These are phyloP conservation scores for Ophiocordyceps sinensis DNA, from an alignment of 2,329 filamentous ascomycete genomes.

Conservation along the genomic window DNA sequence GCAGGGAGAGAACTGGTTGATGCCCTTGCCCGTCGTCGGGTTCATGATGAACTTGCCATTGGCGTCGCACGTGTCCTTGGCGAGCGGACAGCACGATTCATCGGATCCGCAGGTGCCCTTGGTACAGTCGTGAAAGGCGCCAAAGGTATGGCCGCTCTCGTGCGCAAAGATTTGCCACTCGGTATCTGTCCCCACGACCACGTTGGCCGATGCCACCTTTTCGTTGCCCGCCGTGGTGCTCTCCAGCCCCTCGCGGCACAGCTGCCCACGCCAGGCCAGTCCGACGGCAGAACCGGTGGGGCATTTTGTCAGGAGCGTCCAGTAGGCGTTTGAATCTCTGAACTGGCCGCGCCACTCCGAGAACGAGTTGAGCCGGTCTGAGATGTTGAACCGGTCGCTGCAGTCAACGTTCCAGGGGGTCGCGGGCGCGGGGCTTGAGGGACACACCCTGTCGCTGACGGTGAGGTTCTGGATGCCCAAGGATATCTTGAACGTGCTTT, in stretches of 20 bases:
- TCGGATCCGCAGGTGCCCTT: constrained; percentile 43
- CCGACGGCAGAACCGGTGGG: constrained; percentile 75
- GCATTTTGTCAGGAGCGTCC: constrained; percentile 77
- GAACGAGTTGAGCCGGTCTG: constrained; percentile 71
- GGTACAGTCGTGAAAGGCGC: constrained; percentile 88
- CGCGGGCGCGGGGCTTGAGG: constrained; percentile 47
- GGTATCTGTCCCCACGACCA: constrained; percentile 67
- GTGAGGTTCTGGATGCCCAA: constrained; percentile 79
- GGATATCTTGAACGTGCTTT: constrained; percentile 86
- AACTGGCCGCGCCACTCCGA: constrained; percentile 74
- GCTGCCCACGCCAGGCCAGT: constrained; percentile 82
- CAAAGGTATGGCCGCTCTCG: constrained; percentile 87
- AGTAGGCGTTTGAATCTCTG: constrained; percentile 75
- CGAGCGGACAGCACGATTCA: constrained; percentile 68
- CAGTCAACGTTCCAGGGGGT: constrained; percentile 80
- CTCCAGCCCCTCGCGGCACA: constrained; percentile 50
- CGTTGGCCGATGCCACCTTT: constrained; percentile 73
- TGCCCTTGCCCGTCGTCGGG: constrained; percentile 60
- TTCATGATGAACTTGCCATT: constrained; percentile 86
- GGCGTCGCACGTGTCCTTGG: constrained; percentile 54
- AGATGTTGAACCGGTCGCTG: constrained; percentile 46
- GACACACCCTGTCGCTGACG: constrained; percentile 61
- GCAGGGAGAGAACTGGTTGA: constrained; percentile 74
- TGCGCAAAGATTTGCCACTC: constrained; percentile 97
- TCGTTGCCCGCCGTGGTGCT: constrained; percentile 39